Evolutionary conservation across 2,329 filamentous ascomycete species (phyloP).

Genomic region (Exutisphaerella laricina): DNA sequence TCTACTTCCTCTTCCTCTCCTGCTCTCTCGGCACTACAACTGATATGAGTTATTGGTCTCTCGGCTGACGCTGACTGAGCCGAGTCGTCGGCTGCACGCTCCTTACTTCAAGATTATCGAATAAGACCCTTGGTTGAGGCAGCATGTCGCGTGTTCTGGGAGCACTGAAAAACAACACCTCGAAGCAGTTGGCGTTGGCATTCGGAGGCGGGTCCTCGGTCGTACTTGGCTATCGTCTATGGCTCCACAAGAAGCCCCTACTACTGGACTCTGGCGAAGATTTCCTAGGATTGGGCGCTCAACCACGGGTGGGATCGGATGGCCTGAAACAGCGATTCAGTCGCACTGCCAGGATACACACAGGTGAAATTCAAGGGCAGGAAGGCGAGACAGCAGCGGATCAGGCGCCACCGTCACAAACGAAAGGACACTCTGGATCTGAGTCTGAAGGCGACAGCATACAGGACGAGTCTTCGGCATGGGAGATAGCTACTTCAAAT

Average conservation of each 20-base stretch:
- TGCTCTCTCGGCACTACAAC: no score
- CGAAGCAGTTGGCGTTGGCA: conserved; percentile 11
- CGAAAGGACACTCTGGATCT: conserved; percentile 18
- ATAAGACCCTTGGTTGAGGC: conserved; percentile 1
- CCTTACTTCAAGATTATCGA: neutral
- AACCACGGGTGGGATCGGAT: conserved; percentile 1
- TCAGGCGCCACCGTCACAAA: conserved; percentile 25
- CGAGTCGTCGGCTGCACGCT: neutral
- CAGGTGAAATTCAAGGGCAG: neutral
- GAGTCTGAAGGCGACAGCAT: conserved; percentile 14
- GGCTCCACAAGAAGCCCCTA: conserved; percentile 11
- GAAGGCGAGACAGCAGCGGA: neutral
- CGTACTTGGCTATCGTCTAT: conserved; percentile 15
- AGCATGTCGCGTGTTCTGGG: conserved; percentile 19
- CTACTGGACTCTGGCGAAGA: conserved; percentile 15
- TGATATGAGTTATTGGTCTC: no score
- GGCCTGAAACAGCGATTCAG: conserved; percentile 6
- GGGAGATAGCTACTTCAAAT: conserved; percentile 26
- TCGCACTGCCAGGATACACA: conserved; percentile 2
- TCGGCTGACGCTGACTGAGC: neutral
- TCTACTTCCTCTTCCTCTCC: neutral
- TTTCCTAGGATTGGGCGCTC: neutral
- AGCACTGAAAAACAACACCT: conserved; percentile 5
- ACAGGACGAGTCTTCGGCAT: conserved; percentile 18
- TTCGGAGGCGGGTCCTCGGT: conserved; percentile 15